These are phyloP conservation scores for Atalantia buxifolia DNA, from an alignment of 345 rosid genomes.

Conservation along the genomic window DNA sequence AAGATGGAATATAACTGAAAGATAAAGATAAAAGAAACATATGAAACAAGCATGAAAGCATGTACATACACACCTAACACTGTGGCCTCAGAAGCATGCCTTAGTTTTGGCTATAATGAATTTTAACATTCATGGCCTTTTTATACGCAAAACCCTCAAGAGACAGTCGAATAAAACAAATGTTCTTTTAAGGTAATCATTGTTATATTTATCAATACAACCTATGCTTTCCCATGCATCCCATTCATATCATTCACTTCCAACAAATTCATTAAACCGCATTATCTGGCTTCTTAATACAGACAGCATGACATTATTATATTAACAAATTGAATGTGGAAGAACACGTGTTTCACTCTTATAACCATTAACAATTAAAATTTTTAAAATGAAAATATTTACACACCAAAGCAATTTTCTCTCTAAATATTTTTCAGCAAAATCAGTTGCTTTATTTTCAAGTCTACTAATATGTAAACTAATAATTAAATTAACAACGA, in stretches of 20 bases:
- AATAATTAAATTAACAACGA: background rate
- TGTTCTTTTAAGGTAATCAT: constrained; percentile 7
- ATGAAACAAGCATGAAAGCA: background rate
- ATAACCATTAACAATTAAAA: background rate
- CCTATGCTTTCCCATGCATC: background rate
- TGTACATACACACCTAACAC: constrained; percentile 2
- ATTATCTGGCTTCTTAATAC: constrained; percentile 23
- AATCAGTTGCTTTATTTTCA: background rate
- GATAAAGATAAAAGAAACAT: background rate
- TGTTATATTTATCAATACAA: background rate
- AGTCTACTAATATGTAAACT: constrained; percentile 7
- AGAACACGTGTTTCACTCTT: background rate
- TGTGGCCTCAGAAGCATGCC: constrained; percentile 4
- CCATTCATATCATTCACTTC: constrained; percentile 1
- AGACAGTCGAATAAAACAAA: background rate
- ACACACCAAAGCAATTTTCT: background rate
- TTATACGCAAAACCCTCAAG: constrained; percentile 2
- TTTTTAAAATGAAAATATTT: background rate
- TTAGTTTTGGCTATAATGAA: background rate
- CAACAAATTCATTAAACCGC: constrained; percentile 18
- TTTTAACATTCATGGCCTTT: constrained; percentile 5
- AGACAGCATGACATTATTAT: background rate
- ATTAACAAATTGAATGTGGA: constrained; percentile 8
- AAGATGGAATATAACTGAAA: background rate
- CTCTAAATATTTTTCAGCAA: background rate